Conservation (phyloP, 2,329 filamentous ascomycete species). For the Chaetomiaceae sp. region DNA sequence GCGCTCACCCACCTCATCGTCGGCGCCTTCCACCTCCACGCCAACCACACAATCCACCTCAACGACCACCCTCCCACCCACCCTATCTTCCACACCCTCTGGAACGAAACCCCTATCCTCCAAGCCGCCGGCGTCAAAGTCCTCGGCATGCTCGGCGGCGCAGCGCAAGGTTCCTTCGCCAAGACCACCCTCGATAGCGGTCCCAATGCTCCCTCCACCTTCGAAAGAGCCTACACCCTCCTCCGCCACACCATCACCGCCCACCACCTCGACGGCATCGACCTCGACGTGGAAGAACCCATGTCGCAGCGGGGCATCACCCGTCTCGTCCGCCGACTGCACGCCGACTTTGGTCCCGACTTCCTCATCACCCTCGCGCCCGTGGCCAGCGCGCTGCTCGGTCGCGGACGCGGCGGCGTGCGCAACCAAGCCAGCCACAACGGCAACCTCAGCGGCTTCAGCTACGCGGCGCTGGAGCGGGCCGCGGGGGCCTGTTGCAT, state of each 20-base stretch:
- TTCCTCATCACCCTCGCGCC: conserved; percentile 77
- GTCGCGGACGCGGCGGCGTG: conserved; percentile 51
- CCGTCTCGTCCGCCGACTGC: conserved; percentile 58
- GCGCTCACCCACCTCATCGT: conserved; percentile 75
- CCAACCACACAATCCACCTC: conserved; percentile 63
- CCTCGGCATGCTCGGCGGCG: conserved; percentile 82
- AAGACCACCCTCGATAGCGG: conserved; percentile 42
- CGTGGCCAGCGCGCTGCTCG: conserved; percentile 66
- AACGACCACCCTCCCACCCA: conserved; percentile 74
- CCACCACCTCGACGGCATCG: conserved; percentile 59
- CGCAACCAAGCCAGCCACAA: too few species aligned
- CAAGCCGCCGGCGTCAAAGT: conserved; percentile 73
- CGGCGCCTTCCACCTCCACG: conserved; percentile 80
- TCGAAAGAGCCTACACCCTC: conserved; percentile 66
- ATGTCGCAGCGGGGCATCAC: conserved; percentile 61
- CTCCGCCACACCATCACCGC: conserved; percentile 56
- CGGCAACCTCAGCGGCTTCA: conserved; percentile 75
- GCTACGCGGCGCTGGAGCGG: conserved; percentile 70
- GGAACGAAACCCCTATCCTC: conserved; percentile 70
- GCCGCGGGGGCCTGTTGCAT: conserved; percentile 63
- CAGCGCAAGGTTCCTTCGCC: conserved; percentile 68
- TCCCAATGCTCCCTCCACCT: conserved; percentile 42
- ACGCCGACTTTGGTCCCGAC: conserved; percentile 57
- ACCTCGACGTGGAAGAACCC: conserved; percentile 70
- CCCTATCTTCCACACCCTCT: conserved; percentile 65